Base-by-base conservation (phyloP, 208 protist species). In the Angomonas deanei region DNA sequence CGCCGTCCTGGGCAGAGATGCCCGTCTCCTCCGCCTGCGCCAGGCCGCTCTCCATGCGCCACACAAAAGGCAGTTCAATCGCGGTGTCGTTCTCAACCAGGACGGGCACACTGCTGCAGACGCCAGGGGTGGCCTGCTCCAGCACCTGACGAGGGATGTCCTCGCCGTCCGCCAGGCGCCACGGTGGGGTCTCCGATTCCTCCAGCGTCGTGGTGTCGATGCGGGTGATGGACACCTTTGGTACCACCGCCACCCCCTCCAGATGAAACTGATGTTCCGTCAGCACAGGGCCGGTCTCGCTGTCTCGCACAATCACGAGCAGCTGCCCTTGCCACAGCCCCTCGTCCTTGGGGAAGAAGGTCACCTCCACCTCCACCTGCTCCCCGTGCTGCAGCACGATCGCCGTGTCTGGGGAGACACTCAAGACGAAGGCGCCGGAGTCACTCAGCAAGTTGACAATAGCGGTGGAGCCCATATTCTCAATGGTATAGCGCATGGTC, bases 381-480 rank as follows among this genome's bases (percentile, higher is more conserved):
- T 80, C 78, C 1, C 63, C 72, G 5, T 78, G 46, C 1, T 69
- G 58, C n/a, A 94, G 55, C 38, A 66, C 23, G 17, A 79, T 66
- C 19, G 67, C 38, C 38, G 32, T 57, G 13, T 71, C 70, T 13
- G 70, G 61, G 3, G 68, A 10, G 48, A 78, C 60, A 11, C 64
- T 63, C 5, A 88, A 56, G 1, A 49, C 53, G 42, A 94, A 94
- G 55, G 71, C 68, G 8, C 74, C 64, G 5, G 76, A 86, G 32
- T 68, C 79, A 61, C 79, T 86, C 31, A 77, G 65, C 13, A 95
- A 24, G 47, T 62, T 77, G 17, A 95, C 69, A 0, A 87, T 50
- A 0, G 83, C 79, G 48, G 53, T 59, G n/a, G 89, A 95, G 30
- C 89, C 89, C 17, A 67, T 74, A 74, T 95, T 95, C 63, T 87